These are phyloP conservation scores for Dioszegia hungarica DNA, from an alignment of 768 basidiomycete genomes.

Conservation along the genomic window DNA sequence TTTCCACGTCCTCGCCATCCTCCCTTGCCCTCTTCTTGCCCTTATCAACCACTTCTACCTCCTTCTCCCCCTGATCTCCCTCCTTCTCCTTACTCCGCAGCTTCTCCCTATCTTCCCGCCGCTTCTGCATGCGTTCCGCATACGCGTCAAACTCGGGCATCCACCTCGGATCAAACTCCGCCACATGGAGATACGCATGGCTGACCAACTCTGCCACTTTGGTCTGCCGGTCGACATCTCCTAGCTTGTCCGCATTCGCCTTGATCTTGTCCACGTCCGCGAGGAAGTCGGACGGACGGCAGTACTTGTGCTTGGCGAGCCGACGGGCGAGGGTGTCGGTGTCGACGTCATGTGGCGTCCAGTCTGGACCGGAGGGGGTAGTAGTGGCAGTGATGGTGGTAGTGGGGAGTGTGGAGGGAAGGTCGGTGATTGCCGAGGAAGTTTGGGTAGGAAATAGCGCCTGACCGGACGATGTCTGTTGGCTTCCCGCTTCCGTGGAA, in stretches of 20 bases:
- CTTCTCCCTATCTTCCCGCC: constrained; percentile 52
- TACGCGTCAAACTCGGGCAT: constrained; percentile 79
- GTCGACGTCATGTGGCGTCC: constrained; percentile 68
- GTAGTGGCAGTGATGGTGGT: constrained; percentile 15
- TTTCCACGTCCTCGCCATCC: constrained; percentile 2
- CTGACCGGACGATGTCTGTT: not conserved
- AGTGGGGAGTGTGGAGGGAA: not conserved
- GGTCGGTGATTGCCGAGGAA: not conserved
- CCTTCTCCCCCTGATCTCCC: not conserved
- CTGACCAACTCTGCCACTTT: constrained; percentile 86
- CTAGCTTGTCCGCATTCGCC: constrained; percentile 58
- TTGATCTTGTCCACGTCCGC: constrained; percentile 54
- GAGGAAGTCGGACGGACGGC: constrained; percentile 82
- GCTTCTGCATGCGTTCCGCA: constrained; percentile 58
- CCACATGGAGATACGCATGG: constrained; percentile 59
- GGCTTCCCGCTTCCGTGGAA: not conserved
- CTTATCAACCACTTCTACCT: not conserved
- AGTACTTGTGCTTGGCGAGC: constrained; percentile 77
- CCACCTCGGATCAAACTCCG: constrained; percentile 54
- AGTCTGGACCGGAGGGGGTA: constrained; percentile 11
- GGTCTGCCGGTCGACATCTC: constrained; percentile 69
- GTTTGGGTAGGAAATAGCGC: not conserved
- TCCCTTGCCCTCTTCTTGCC: not conserved
- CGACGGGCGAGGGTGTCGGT: constrained; percentile 83
- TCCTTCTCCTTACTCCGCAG: constrained; percentile 30